Evolutionary conservation across 2,329 filamentous ascomycete species (phyloP), one percentile per base, ranked within the genome.

Genomic region (Zelopaecilomyces penicillatus): DNA sequence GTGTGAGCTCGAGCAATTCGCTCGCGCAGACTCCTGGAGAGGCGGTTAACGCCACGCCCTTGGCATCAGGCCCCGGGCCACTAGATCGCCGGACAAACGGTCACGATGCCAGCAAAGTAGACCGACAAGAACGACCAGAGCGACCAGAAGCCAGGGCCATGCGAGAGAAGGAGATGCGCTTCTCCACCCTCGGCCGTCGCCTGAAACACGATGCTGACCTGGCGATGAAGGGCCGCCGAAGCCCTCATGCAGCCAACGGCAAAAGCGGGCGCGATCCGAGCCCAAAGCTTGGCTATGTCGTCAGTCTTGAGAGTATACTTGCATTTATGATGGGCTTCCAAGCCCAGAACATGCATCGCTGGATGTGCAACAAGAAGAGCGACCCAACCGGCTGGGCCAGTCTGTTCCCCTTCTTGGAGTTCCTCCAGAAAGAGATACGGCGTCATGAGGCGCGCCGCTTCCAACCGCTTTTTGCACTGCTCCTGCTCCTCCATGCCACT

Each of bases 291-390:
- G 65, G 64, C 30, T 65, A 63, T 30, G 65, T 65, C 1, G 60
- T 73, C 8, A 67, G 68, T 31, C 59, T 76, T 6, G 73, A 76
- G 52, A 72, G 73, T 56, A 65, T 73, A 19, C 57, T 76, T 43
- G 67, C 71, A 5, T 80, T 76, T 52, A 71, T 79, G 62, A 61
- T 75, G 10, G 67, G 69, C 1, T 78, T 79, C 57, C 67, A 75
- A 48, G 64, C 71, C 3, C 60, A 71, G 37, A 72, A 71, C 57
- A 65, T 70, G 37, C 60, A 60, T 8, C 67, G 71, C 4, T 57
- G 62, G 28, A 51, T 73, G n/a, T 65, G 70, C 43, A 66, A 67
- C 41, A 69, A 67, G 50, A 56, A 62, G 29, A 59, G 58, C 42
- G 72, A 76, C 36, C 55, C 65, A 5, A 51, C 49, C 2, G 53